Conservation (phyloP, 2,329 filamentous ascomycete genomes). For the Corynespora cassiicola region DNA sequence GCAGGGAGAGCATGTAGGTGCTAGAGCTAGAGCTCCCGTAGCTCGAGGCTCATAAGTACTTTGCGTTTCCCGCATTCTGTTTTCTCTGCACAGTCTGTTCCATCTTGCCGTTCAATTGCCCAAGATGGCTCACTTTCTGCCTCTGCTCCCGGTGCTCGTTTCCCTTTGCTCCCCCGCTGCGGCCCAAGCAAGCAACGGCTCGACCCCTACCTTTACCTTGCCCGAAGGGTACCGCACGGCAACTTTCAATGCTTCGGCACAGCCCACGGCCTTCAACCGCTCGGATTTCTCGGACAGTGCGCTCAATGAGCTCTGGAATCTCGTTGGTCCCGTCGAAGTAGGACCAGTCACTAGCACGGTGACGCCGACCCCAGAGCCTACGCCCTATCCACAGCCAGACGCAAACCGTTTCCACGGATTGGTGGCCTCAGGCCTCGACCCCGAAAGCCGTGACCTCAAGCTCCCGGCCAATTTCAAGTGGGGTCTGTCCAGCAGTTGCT, state of each 20-base stretch:
- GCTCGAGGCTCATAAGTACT: conserved; percentile 17
- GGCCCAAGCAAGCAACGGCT: conserved; percentile 23
- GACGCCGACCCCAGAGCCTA: conserved; percentile 51
- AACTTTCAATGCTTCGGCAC: conserved; percentile 51
- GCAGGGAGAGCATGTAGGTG: conserved; percentile 7
- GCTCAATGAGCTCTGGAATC: conserved; percentile 54
- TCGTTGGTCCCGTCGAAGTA: conserved; percentile 50
- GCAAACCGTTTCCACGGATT: conserved; percentile 50
- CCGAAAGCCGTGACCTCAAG: conserved; percentile 41
- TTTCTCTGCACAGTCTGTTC: conserved; percentile 1
- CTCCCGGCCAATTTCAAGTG: conserved; percentile 52
- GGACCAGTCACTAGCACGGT: conserved; percentile 53
- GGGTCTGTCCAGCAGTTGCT: conserved; percentile 49
- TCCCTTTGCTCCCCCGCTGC: conserved; percentile 11
- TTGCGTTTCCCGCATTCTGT: conserved; percentile 1
- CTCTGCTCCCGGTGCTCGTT: conserved; percentile 23
- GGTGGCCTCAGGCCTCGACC: conserved; percentile 44
- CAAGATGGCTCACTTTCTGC: conserved; percentile 27
- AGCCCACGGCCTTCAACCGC: conserved; percentile 51
- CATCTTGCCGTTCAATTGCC: conserved; percentile 3
- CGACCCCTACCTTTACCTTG: conserved; percentile 32
- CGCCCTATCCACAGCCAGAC: conserved; percentile 46
- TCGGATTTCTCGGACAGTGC: conserved; percentile 56
- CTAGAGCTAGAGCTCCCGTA: conserved; percentile 15
- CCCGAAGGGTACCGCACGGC: conserved; percentile 44